Evolutionary conservation across 345 rosid genomes (phyloP).

Genomic region (Populus alba): DNA sequence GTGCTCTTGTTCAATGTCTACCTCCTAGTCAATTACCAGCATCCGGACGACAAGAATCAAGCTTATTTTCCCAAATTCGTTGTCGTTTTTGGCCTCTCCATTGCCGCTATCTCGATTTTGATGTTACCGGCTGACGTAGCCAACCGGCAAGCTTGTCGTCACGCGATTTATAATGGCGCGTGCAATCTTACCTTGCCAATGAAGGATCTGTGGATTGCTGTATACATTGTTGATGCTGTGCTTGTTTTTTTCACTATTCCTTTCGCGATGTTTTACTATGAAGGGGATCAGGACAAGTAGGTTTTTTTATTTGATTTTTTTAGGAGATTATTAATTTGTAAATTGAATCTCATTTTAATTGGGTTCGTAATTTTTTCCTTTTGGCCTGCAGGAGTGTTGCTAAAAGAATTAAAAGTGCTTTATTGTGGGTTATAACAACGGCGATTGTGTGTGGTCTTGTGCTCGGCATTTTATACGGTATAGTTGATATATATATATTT

Average conservation of each 20-base stretch:
- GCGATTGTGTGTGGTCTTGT: conserved; percentile 75
- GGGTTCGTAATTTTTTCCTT: neutral
- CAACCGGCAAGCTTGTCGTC: conserved; percentile 94
- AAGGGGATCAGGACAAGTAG: conserved; percentile 98
- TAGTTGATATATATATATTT: conserved; percentile 20
- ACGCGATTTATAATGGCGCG: conserved; percentile 89
- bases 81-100: conserved; percentile 84
- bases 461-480: conserved; percentile 94
- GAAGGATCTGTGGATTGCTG: conserved; percentile 96
- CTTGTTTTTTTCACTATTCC: conserved; percentile 96
- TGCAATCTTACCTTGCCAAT: conserved; percentile 90
- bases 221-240: conserved; percentile 75
- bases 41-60: conserved; percentile 97
- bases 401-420: conserved; percentile 78
- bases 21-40: conserved; percentile 97
- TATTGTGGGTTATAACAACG: conserved; percentile 74
- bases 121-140: conserved; percentile 99
- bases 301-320: conserved; percentile 22
- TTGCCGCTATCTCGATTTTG: conserved; percentile 85
- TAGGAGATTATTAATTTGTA: neutral
- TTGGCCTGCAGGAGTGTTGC: conserved; percentile 61
- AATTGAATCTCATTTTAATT: neutral
- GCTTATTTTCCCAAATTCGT: conserved; percentile 97
- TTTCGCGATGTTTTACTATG: conserved; percentile 95
- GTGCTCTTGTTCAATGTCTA: conserved; percentile 88